Conservation (phyloP, 2,329 filamentous ascomycete genomes). For the Colletotrichum graminicola region DNA sequence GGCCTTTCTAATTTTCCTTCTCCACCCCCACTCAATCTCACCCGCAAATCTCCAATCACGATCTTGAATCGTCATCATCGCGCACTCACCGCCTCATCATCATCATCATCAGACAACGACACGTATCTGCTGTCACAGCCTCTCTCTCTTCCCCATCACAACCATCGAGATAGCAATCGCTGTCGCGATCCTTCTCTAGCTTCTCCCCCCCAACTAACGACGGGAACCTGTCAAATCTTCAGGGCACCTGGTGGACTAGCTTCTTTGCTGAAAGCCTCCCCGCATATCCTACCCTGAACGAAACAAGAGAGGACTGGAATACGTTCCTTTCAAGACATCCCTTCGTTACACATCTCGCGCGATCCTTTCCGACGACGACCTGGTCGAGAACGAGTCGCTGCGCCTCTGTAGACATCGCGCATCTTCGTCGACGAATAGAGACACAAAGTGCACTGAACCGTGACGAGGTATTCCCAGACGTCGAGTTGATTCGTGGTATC, state of each 20-base stretch:
- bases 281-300: constrained; percentile 28
- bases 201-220: constrained; percentile 21
- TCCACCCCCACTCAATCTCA: constrained; percentile 47
- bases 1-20: constrained; percentile 57
- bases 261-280: constrained; percentile 40
- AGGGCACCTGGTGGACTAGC: constrained; percentile 28
- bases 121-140: constrained; percentile 11
- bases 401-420: constrained; percentile 42
- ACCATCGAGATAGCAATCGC: constrained; percentile 11
- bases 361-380: constrained; percentile 40
- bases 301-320: constrained; percentile 56
- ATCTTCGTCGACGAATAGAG: constrained; percentile 42
- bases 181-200: constrained; percentile 14
- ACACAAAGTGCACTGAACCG: constrained; percentile 40
- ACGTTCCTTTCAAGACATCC: constrained; percentile 52
- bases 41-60: constrained; percentile 44
- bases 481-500: constrained; percentile 41
- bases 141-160: neutral
- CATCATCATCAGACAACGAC: neutral
- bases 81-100: constrained; percentile 2
- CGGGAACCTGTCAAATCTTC: constrained; percentile 28
- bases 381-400: constrained; percentile 43
- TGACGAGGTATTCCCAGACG: constrained; percentile 41
- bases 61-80: constrained; percentile 36
- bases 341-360: constrained; percentile 40